Base-by-base conservation (phyloP, 257 asterid genomes). In the Capsicum rhomboideum region DNA sequence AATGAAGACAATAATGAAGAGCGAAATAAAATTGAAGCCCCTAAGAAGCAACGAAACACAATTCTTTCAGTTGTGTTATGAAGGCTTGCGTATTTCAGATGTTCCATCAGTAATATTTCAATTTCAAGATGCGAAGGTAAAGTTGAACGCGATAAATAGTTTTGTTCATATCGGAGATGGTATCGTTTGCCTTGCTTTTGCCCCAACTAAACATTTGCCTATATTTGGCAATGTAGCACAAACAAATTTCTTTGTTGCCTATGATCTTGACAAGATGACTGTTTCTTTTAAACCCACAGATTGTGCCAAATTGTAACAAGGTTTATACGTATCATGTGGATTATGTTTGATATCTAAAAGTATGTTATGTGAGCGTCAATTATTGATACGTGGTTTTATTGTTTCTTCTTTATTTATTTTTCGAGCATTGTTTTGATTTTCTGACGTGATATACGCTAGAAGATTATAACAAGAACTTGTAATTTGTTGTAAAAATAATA, bases 71-170 rank as follows among this genome's bases (percentile, higher is more conserved):
- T 68, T 90, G 90, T 94, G 97, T 75, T 94, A 89, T 66, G 1
- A 0, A 23, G 37, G 84, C 0, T 44, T 56, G 20, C 42, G 50
- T 0, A 80, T 12, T n/a, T 50, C 8, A 12, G 59, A 80, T 34
- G 10, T 88, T 28, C 95, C 95, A 0, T 82, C 16, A 3, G 26
- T 94, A 10, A 91, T 86, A 2, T 55, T 84, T 2, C 94, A 94
- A 86, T 92, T 93, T 83, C 87, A 42, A 78, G 93, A 93, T 86
- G 98, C 88, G 2, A 93, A 91, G 31, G 88, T 94, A 91, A 63
- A 64, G 74, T 52, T 94, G 91, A 88, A 85, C 6, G 6, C 91
- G 1, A 1, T 21, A 1, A 90, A 88, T 75, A 74, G 80, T 29
- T 92, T 91, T 29, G 67, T 88, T 20, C 85, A 37, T 54, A 84